Base-by-base conservation (phyloP, 805 yeast species). In the Saccharomycopsis fibuligera region DNA sequence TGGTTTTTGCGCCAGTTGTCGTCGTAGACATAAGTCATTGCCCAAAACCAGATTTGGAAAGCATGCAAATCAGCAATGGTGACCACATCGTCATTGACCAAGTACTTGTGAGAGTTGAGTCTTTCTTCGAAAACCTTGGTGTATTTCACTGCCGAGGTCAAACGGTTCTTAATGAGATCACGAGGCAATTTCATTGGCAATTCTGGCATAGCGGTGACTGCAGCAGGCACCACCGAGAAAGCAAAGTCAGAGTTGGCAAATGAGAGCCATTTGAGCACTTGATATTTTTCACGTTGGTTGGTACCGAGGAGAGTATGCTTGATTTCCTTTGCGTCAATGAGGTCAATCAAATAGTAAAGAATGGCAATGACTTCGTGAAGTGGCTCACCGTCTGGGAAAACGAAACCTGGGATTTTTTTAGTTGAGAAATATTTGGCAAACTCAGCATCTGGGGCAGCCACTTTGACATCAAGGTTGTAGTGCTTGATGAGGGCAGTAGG, bases 401-500 rank as follows among this genome's bases (percentile, higher is more conserved):
- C 29, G 19, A 47, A 43, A 22, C 48, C 44, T 44, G 54, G 54
- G 17, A 46, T 22, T 17, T 38, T 43, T 14, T 44, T 19, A 41
- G 47, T 16, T 30, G 54, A 51, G 42, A 50, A 50, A 5, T 40
- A 27, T 16, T 35, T 31, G 35, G 35, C 42, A 31, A 45, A 45
- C 4, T 33, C 96, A 58, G 76, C 60, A 73, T 83, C 86, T n/a
- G 37, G 37, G n/a, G 40, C 16, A 21, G 29, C 14, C 16, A 37
- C 25, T 23, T 40, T 41, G 31, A 44, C 37, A 29, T 49, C 50
- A 9, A 49, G 22, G 22, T 43, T 39, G 48, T 46, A 43, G 35
- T 42, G 16, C 2, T 33, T 25, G 38, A 44, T 42, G 16, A 50
- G 22, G n/a, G 42, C 45, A 25, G 41, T 41, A 33, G 30, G 33